These are phyloP conservation scores for Aspergillus nidulans DNA, from an alignment of 495 filamentous ascomycete genomes.

Conservation along the genomic window DNA sequence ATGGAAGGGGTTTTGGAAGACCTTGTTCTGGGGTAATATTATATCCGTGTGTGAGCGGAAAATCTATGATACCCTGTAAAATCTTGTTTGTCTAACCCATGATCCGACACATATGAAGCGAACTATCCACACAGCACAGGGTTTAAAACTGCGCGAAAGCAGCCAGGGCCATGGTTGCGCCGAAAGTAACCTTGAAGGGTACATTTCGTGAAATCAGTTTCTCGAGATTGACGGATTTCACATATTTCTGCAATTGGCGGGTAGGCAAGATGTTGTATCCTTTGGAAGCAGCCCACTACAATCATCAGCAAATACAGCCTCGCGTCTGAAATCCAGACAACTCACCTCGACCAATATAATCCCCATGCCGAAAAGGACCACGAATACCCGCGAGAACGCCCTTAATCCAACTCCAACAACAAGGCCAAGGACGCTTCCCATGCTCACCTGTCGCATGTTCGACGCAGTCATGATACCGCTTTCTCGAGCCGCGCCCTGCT, in stretches of 20 bases:
- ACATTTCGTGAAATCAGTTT: constrained; percentile 60
- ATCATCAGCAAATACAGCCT: background rate
- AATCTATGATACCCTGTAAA: constrained; percentile 29
- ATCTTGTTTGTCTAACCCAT: background rate
- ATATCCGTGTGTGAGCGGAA: constrained; percentile 6
- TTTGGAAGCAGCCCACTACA: constrained; percentile 63
- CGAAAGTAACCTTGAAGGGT: constrained; percentile 77
- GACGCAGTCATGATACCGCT: constrained; percentile 36
- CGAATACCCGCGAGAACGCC: constrained; percentile 70
- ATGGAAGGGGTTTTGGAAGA: constrained; percentile 88
- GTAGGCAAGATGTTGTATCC: constrained; percentile 70
- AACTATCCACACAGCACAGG: background rate
- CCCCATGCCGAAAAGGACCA: constrained; percentile 65
- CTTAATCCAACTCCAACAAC: constrained; percentile 64
- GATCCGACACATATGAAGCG: background rate
- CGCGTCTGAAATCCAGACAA: constrained; percentile 7
- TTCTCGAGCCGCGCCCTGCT: constrained; percentile 25
- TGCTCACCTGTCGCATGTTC: constrained; percentile 61
- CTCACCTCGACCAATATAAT: constrained; percentile 68
- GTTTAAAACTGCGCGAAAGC: constrained; percentile 57
- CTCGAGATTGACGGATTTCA: constrained; percentile 53
- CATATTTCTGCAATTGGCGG: constrained; percentile 53
- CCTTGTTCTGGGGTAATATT: constrained; percentile 46
- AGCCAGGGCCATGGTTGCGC: constrained; percentile 69
- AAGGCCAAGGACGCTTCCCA: constrained; percentile 67